phyloP scores from a whole-genome alignment of 768 basidiomycete species.

The Pleurotus djamor region DNA sequence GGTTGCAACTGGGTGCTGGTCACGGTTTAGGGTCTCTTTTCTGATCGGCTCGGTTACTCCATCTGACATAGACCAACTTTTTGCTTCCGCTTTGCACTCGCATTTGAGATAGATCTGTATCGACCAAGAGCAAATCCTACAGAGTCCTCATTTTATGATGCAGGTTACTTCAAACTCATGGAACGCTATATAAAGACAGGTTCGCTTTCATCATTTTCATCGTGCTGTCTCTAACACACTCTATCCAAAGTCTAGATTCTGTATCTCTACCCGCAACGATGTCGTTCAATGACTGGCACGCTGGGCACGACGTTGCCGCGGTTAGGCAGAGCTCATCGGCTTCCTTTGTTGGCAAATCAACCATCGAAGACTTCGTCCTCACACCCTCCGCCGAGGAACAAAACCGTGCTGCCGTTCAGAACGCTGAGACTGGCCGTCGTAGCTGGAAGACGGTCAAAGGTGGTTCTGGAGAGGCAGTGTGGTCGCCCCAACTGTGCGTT shows the following conservation, averaged over 20 bases:
- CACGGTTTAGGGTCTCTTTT: too few relatives aligned
- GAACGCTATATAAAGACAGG: too few relatives aligned
- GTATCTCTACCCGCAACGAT: background rate
- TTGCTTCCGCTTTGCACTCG: too few relatives aligned
- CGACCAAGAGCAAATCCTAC: too few relatives aligned
- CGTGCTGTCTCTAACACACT: too few relatives aligned
- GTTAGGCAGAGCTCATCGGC: slow-evolving; percentile 14
- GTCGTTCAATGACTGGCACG: slow-evolving; percentile 4
- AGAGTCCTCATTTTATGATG: too few relatives aligned
- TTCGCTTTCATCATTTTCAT: too few relatives aligned
- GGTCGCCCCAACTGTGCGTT: slow-evolving; percentile 48
- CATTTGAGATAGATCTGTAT: too few relatives aligned
- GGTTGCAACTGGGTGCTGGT: too few relatives aligned
- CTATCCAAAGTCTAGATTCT: background rate
- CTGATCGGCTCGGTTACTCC: too few relatives aligned
- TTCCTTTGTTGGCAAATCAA: slow-evolving; percentile 28
- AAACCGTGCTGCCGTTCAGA: slow-evolving; percentile 23
- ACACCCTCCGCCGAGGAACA: slow-evolving; percentile 35
- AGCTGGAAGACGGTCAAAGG: slow-evolving; percentile 56
- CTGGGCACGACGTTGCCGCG: background rate
- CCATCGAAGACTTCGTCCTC: slow-evolving; percentile 40
- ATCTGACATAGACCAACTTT: too few relatives aligned
- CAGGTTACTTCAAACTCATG: too few relatives aligned
- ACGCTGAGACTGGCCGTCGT: slow-evolving; percentile 43
- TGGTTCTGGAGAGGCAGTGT: slow-evolving; percentile 46